phyloP scores from a whole-genome alignment of 1,139 yeast genomes.

The Debaryomyces sp. region DNA sequence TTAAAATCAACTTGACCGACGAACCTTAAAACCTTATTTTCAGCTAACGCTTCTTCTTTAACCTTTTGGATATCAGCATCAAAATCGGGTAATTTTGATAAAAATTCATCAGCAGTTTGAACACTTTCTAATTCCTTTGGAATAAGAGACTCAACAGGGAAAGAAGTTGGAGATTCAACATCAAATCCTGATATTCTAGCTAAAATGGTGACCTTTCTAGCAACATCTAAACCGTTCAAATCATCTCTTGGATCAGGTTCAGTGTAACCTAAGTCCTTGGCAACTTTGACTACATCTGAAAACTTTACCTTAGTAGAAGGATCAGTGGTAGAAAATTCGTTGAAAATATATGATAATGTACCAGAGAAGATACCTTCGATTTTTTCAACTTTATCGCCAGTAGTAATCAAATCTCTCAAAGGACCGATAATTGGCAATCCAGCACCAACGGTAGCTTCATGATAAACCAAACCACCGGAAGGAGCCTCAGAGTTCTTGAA shows the following conservation, averaged over 20 bases:
- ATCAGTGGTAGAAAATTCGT: constrained; percentile 78
- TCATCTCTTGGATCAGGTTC: constrained; percentile 99
- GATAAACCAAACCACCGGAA: constrained; percentile 82
- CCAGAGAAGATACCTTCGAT: constrained; percentile 98
- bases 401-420: constrained; percentile 78
- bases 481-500: constrained; percentile 55
- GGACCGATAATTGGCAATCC: constrained; percentile 94
- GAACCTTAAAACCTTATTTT: constrained; percentile 86
- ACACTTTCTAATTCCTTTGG: constrained; percentile 84
- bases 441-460: constrained; percentile 99
- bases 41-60: constrained; percentile 78
- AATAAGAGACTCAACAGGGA: constrained; percentile 91
- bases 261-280: constrained; percentile 91
- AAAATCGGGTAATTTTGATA: constrained; percentile 77
- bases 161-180: constrained; percentile 90
- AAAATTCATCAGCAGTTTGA: constrained; percentile 71
- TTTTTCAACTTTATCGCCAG: constrained; percentile 89
- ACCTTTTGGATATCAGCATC: constrained; percentile 78
- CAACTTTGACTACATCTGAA: constrained; percentile 85
- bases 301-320: constrained; percentile 64
- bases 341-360: constrained; percentile 93
- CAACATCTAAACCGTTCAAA: constrained; percentile 95
- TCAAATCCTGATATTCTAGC: constrained; percentile 89
- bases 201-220: constrained; percentile 94
- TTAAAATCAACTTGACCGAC: constrained; percentile 88